Base-by-base conservation (phyloP, 169 alveolate genomes). In the Babesia ovata region DNA sequence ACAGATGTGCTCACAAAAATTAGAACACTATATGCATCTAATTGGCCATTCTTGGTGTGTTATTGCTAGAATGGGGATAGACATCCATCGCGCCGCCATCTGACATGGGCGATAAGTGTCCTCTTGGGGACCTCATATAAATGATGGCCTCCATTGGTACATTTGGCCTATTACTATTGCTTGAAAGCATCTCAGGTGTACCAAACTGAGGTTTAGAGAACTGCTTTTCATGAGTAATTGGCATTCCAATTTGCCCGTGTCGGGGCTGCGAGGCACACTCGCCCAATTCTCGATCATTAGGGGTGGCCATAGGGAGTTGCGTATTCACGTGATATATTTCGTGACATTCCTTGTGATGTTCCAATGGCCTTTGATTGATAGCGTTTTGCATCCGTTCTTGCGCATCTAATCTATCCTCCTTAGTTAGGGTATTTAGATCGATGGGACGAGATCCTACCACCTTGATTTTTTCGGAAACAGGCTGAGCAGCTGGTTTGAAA, bases 371-470 rank as follows among this genome's bases (percentile, higher is more conserved):
- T 26, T 46, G 39, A 21, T 36, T 45, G 13, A 56, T 21, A 16
- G 83, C 83, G 17, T 56, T 49, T 26, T 70, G 46, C 63, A 79
- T 45, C 21, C 66, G 63, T n/a, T 57, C 67, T 53, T 79, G 78
- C 39, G 78, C 81, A 44, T 70, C 79, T 19, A 19, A 11, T 63
- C 65, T 70, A 8, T 70, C 77, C 73, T 19, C 77, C 26, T 0
- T 61, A 33, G 39, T 62, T 29, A 79, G 52, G 24, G 71, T 70
- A 39, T 45, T 56, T 14, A 79, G 61, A 48, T 79, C 83, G 17
- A 79, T 56, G 24, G 74, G 70, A 45, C 71, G 44, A 29, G 59
- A 45, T 21, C 83, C 83, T n/a, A 71, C 84, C 16, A 79, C 87
- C 59, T 46, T 61, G 21, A 75, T 57, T 13, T 75, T 46, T 33